These are phyloP conservation scores for Vigna reflexopilosa DNA, from an alignment of 306 rosid genomes.

Conservation along the genomic window DNA sequence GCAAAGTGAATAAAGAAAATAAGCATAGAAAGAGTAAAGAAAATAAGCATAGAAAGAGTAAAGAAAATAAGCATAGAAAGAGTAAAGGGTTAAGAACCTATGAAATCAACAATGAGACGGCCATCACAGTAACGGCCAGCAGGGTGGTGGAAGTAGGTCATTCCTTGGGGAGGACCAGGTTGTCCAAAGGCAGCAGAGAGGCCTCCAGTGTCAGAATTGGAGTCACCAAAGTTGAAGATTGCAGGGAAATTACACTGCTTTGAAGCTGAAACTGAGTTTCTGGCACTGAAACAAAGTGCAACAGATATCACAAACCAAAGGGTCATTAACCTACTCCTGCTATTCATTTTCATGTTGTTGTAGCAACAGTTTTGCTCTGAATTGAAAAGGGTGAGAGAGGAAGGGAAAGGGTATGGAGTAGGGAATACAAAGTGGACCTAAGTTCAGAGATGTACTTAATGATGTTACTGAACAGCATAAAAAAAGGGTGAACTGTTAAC, in stretches of 20 bases:
- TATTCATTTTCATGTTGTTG: conserved; percentile 34
- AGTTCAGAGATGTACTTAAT: neutral
- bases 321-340: neutral
- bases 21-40: neutral
- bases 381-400: neutral
- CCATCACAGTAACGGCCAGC: conserved; percentile 81
- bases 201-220: conserved; percentile 96
- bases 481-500: neutral
- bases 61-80: neutral
- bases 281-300: conserved; percentile 6
- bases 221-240: conserved; percentile 88
- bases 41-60: too few relatives aligned
- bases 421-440: neutral
- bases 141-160: conserved; percentile 64
- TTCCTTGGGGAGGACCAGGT: conserved; percentile 64
- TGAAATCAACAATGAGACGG: conserved; percentile 71
- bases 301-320: conserved; percentile 42
- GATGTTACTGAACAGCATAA: neutral
- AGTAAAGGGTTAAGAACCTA: conserved; percentile 49
- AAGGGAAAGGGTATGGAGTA: neutral
- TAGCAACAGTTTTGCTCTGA: neutral
- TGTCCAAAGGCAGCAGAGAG: conserved; percentile 92
- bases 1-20: too few relatives aligned
- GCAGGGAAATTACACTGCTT: conserved; percentile 72
- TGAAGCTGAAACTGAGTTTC: conserved; percentile 29